Base-by-base conservation (phyloP, 345 rosid genomes). In the Eucalyptus pauciflora region DNA sequence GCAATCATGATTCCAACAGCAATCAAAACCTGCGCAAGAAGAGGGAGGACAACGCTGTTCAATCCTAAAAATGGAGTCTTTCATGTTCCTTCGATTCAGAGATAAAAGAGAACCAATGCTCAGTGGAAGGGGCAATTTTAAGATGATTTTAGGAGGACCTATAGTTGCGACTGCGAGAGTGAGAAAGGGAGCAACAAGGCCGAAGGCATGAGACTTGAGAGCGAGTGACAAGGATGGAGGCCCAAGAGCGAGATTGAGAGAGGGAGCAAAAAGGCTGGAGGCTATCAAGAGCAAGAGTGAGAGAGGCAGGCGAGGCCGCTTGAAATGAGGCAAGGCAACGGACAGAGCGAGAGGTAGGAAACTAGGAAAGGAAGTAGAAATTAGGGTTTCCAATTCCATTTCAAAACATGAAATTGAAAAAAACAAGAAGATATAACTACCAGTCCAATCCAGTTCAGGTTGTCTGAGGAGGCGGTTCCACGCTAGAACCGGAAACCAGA, bases 191-290 rank as follows among this genome's bases (percentile, higher is more conserved):
- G 69, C 16, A 12, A 27, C 0, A 0, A 62, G 69, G 0, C 62
- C 29, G 0, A 29, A 62, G 69, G 69, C 1, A 27, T 27, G 69
- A 62, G 0, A 29, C 9, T 62, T 62, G 69, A 62, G 69, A 27
- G 69, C 7, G 0, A 62, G 31, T 62, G 15, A 52, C 1, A 0
- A 52, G 58, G 58, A 0, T 18, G 1, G 25, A 52, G 58, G 58
- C 25, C 58, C 25, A 52, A 52, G 58, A 52, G 58, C 2, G 4
- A 52, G 58, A 20, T 52, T 27, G 31, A 27, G 69, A 62, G 0
- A 62, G 69, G 69, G 69, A 62, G 69, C 33, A 13, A 62, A 6
- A 62, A 62, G 69, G 69, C 69, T 29, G 9, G 69, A 27, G 69
- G 69, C 31, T 29, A 24, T 0, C 6, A 1, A 56, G 69, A 62